Evolutionary conservation across 108 stramenopile genomes (phyloP).

Genomic region (Skeletonema tropicum): DNA sequence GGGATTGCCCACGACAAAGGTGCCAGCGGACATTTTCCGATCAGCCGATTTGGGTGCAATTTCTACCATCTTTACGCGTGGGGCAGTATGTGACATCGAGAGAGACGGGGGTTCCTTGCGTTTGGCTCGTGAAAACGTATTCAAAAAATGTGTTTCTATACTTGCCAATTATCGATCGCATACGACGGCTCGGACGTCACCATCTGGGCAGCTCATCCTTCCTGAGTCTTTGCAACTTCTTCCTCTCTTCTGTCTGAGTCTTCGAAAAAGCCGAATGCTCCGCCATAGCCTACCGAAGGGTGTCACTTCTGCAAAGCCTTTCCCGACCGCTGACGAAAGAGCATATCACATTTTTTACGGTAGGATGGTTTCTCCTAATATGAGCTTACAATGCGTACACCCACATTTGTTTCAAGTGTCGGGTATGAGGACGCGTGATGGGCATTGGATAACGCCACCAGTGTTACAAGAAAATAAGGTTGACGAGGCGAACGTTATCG

Average conservation of each 20-base stretch:
- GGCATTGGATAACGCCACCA: constrained; percentile 51
- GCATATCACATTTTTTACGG: constrained; percentile 66
- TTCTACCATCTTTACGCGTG: constrained; percentile 56
- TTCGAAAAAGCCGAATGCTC: constrained; percentile 71
- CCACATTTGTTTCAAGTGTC: constrained; percentile 54
- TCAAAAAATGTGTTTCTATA: constrained; percentile 59
- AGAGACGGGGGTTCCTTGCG: constrained; percentile 39
- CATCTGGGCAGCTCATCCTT: constrained; percentile 82
- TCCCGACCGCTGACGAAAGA: constrained; percentile 82
- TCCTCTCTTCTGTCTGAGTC: constrained; percentile 83
- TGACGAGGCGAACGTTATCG: constrained; percentile 35
- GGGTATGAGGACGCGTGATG: constrained; percentile 47
- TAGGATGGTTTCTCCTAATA: constrained; percentile 50
- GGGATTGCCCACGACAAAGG: constrained; percentile 55
- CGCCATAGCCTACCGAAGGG: constrained; percentile 46
- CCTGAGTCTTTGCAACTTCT: constrained; percentile 89
- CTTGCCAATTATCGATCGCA: constrained; percentile 77
- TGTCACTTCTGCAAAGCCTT: constrained; percentile 31
- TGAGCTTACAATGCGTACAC: constrained; percentile 63
- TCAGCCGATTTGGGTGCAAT: constrained; percentile 67
- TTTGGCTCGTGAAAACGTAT: constrained; percentile 53
- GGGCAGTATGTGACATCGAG: constrained; percentile 47
- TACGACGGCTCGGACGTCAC: constrained; percentile 61
- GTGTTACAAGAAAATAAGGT: constrained; percentile 22
- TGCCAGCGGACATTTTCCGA: constrained; percentile 55